Conservation (phyloP, 2,329 filamentous ascomycete genomes). For the Myriangium duriaei region DNA sequence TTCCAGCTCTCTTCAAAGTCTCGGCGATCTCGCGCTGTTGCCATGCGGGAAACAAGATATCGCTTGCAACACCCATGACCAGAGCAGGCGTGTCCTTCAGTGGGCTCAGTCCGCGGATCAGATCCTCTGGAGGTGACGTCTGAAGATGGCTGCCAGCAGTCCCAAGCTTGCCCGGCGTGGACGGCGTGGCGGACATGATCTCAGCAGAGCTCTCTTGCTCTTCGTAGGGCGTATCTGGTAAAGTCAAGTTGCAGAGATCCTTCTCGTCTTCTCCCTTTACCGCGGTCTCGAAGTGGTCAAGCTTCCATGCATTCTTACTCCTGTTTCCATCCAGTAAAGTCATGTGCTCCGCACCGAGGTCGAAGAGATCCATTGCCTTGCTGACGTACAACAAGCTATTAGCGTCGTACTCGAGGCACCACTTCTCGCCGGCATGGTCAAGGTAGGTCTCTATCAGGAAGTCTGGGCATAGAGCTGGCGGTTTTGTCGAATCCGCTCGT, state of each 20-base stretch:
- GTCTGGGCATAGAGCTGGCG: constrained; percentile 88
- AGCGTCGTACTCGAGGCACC: constrained; percentile 89
- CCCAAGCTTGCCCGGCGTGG: constrained; percentile 1
- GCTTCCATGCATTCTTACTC: constrained; percentile 44
- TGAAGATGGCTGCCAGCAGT: constrained; percentile 19
- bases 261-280: constrained; percentile 23
- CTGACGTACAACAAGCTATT: constrained; percentile 94
- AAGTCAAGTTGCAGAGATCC: constrained; percentile 62
- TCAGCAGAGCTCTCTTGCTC: constrained; percentile 56
- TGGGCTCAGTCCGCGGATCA: constrained; percentile 60
- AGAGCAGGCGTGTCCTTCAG: constrained; percentile 69
- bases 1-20: constrained; percentile 64
- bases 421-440: constrained; percentile 96
- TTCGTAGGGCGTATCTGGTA: constrained; percentile 74
- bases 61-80: constrained; percentile 87
- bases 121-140: constrained; percentile 58
- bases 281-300: constrained; percentile 34
- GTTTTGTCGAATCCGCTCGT: constrained; percentile 72
- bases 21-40: constrained; percentile 91
- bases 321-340: constrained; percentile 49
- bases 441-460: constrained; percentile 97
- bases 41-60: constrained; percentile 96
- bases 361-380: constrained; percentile 98
- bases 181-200: constrained; percentile 22
- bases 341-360: constrained; percentile 65